Evolutionary conservation across 306 rosid species (phyloP).

Genomic region (Chamaecrista fasciculata): DNA sequence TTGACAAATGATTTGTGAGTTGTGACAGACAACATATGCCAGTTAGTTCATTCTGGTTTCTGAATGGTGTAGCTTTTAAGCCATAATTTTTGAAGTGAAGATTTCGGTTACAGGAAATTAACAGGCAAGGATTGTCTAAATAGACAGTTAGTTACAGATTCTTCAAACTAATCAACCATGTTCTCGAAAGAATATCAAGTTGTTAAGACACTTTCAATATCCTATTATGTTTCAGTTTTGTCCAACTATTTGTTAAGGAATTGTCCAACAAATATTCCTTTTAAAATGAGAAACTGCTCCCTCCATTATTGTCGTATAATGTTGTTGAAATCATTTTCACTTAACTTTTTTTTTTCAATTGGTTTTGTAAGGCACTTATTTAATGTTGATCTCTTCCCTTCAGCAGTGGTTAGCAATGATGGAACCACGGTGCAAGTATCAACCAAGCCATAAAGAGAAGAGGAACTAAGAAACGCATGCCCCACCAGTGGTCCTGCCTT

Average conservation of each 20-base stretch:
- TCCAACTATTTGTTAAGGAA: conserved; percentile 11
- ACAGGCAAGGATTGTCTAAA: background rate
- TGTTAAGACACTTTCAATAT: conserved; percentile 16
- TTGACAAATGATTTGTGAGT: conserved; percentile 3
- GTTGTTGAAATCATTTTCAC: background rate
- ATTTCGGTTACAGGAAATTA: conserved; percentile 8
- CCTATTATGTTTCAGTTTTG: background rate
- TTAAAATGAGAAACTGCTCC: background rate
- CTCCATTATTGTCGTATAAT: background rate
- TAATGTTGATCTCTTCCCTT: background rate
- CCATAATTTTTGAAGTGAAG: conserved; percentile 6
- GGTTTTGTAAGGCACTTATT: background rate
- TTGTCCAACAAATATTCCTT: background rate
- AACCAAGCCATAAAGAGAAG: conserved; percentile 3
- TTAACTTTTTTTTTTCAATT: background rate
- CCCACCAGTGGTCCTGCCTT: conserved; percentile 29
- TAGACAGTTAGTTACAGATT: background rate
- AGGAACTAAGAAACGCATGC: background rate
- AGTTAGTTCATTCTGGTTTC: background rate
- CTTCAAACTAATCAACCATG: background rate
- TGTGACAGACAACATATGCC: background rate
- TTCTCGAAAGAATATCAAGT: background rate
- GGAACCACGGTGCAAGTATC: conserved; percentile 34
- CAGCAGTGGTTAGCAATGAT: conserved; percentile 35
- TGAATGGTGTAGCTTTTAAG: background rate